These are phyloP conservation scores for Teratosphaeriaceae sp. DNA, from an alignment of 2,329 filamentous ascomycete species.

Conservation along the genomic window DNA sequence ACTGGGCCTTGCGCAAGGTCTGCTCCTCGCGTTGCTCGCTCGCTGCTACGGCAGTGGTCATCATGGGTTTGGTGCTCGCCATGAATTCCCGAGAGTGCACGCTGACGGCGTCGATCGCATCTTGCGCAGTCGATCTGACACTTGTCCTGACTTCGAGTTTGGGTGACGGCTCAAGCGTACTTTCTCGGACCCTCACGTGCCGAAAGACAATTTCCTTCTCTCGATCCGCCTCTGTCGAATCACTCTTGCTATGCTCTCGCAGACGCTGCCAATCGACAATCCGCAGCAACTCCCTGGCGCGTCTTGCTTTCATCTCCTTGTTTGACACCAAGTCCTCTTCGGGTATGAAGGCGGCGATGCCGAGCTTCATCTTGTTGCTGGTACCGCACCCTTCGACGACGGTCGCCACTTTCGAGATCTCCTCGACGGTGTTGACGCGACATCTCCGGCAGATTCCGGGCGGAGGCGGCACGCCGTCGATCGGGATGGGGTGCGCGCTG, in stretches of 20 bases:
- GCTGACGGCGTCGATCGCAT: constrained; percentile 12
- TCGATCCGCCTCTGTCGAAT: not conserved
- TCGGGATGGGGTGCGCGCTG: constrained; percentile 26
- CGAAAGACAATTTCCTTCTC: constrained; percentile 11
- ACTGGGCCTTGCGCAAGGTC: not conserved
- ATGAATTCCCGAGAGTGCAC: constrained; percentile 1
- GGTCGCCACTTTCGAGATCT: constrained; percentile 15
- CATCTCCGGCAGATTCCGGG: constrained; percentile 30
- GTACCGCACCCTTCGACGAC: constrained; percentile 15
- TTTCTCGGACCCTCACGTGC: constrained; percentile 10
- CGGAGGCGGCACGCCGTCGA: constrained; percentile 24
- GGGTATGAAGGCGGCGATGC: constrained; percentile 19
- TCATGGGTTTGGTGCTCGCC: too few species aligned
- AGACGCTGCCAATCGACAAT: not conserved
- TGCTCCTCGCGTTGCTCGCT: not conserved
- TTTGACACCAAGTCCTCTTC: constrained; percentile 15
- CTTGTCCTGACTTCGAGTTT: not conserved
- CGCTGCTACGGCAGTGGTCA: constrained; percentile 1
- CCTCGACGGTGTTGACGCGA: constrained; percentile 19
- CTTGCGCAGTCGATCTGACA: constrained; percentile 13
- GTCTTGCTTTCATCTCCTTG: constrained; percentile 10
- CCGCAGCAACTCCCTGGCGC: constrained; percentile 3
- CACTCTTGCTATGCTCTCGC: not conserved
- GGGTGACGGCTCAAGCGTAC: constrained; percentile 6
- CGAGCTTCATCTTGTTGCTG: constrained; percentile 23